Base-by-base conservation (phyloP, 768 basidiomycete species). In the Kondoa subrosea region DNA sequence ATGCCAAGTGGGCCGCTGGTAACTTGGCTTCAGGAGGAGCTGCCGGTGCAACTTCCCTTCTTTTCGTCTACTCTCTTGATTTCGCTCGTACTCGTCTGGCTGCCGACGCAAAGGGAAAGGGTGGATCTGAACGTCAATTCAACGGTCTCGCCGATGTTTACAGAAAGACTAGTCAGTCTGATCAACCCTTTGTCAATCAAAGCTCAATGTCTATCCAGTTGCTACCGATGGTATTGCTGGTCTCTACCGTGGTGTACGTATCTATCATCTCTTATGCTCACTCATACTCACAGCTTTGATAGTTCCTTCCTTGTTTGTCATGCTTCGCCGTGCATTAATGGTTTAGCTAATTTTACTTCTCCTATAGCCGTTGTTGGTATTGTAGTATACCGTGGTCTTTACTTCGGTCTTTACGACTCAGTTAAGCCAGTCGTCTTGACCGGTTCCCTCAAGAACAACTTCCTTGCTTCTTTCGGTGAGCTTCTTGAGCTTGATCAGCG, bases 1-100 rank as follows among this genome's bases (percentile, higher is more conserved):
- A 64, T 61, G 68, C 57, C 62, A 27, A 65, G 29, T 63, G 57
- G 26, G 15, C 66, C 78, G 89, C 81, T 80, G 95, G 95, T 76
- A 99, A 97, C 78, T 87, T 99, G 72, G 89, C 89, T 64, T 91
- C 91, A 73, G 95, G 95, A 89, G 91, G 88, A 85, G 93, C 89
- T 74, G 95, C 95, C 79, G 95, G 95, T 87, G 95, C 95, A 69
- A 88, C 91, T 15, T 97, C 93, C 29, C 82, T 97, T 67, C 88
- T 99, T 78, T 99, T 99, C 80, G 95, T 97, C 79, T 99, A 99
- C 85, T 99, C 95, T 56, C 87, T 97, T 71, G 95, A 97, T 76
- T 99, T 92, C 77, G 93, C 95, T 73, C 91, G 95, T 87, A 99
- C 95, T 68, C 93, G 95, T 84, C 87, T 97, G 73, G 90, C 91